Conservation (phyloP, 2,329 filamentous ascomycete species). For the Tolypocladium ovalisporum region DNA sequence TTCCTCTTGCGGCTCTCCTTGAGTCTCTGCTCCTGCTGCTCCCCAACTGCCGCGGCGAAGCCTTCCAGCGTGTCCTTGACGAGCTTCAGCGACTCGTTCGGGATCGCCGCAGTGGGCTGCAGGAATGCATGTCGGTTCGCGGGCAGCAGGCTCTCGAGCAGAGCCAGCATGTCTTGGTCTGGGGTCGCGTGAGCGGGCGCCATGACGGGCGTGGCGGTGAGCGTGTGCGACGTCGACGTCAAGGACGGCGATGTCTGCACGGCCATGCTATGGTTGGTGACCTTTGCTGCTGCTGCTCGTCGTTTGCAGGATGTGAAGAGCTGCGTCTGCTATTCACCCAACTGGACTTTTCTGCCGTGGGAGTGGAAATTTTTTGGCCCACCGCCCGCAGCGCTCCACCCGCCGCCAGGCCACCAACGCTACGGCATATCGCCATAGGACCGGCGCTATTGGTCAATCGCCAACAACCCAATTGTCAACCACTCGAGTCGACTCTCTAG, state of each 20-base stretch:
- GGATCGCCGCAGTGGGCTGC: conserved; percentile 56
- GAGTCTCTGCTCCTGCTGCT: conserved; percentile 58
- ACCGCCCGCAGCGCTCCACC: conserved; percentile 4
- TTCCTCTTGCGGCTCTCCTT: conserved; percentile 71
- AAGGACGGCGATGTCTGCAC: conserved; percentile 43
- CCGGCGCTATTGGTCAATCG: no score
- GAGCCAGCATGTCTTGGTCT: conserved; percentile 30
- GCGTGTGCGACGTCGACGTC: conserved; percentile 54
- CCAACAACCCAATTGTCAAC: no score
- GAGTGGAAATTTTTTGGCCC: conserved; percentile 5
- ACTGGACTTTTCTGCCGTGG: conserved; percentile 4
- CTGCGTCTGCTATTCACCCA: background rate
- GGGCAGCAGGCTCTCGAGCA: conserved; percentile 46
- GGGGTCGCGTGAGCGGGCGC: conserved; percentile 21
- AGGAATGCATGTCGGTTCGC: conserved; percentile 63
- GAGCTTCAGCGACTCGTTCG: conserved; percentile 58
- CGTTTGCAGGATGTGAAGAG: background rate
- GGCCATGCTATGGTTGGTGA: conserved; percentile 20
- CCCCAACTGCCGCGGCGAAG: conserved; percentile 62
- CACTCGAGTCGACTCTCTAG: no score
- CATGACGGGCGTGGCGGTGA: conserved; percentile 39
- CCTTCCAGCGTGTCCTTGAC: conserved; percentile 74
- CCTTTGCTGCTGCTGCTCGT: background rate
- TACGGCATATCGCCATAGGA: no score
- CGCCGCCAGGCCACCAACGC: no score